Conservation (phyloP, 2,329 filamentous ascomycete species). For the Aspergillus sp. region DNA sequence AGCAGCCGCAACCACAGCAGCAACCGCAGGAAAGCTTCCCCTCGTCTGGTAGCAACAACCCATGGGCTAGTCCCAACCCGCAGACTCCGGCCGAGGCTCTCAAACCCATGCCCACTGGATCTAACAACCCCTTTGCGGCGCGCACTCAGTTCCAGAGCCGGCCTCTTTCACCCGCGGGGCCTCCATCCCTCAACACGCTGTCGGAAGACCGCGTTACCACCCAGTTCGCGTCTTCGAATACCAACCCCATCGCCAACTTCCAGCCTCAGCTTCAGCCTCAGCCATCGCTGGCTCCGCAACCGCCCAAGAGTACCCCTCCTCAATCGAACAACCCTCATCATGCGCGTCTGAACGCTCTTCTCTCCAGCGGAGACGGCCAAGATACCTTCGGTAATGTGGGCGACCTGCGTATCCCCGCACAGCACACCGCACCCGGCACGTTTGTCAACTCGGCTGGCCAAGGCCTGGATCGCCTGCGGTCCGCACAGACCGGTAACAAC, state of each 20-base stretch:
- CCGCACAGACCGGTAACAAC: constrained; percentile 66
- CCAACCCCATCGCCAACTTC: constrained; percentile 44
- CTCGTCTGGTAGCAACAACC: constrained; percentile 84
- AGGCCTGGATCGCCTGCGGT: constrained; percentile 64
- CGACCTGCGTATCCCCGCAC: constrained; percentile 85
- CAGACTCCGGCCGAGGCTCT: constrained; percentile 52
- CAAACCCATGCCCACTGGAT: constrained; percentile 80
- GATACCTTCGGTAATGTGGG: constrained; percentile 98
- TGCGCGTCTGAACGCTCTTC: constrained; percentile 73
- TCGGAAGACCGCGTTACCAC: constrained; percentile 75
- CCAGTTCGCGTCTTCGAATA: constrained; percentile 45
- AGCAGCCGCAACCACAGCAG: constrained; percentile 43
- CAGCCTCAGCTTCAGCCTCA: constrained; percentile 19
- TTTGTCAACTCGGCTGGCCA: constrained; percentile 93
- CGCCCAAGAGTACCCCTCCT: constrained; percentile 26
- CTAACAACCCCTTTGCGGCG: constrained; percentile 92
- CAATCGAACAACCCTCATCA: constrained; percentile 47
- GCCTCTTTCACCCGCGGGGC: constrained; percentile 43
- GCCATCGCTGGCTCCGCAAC: constrained; percentile 23
- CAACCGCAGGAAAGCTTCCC: constrained; percentile 53
- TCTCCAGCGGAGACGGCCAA: constrained; percentile 81
- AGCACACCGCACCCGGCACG: constrained; percentile 90
- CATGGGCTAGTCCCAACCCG: constrained; percentile 64
- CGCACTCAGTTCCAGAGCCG: constrained; percentile 51
- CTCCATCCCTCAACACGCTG: constrained; percentile 65